Evolutionary conservation across 2,329 filamentous ascomycete genomes (phyloP), one percentile per base, ranked within the genome.

Genomic region (Epichloe brachyelytri): DNA sequence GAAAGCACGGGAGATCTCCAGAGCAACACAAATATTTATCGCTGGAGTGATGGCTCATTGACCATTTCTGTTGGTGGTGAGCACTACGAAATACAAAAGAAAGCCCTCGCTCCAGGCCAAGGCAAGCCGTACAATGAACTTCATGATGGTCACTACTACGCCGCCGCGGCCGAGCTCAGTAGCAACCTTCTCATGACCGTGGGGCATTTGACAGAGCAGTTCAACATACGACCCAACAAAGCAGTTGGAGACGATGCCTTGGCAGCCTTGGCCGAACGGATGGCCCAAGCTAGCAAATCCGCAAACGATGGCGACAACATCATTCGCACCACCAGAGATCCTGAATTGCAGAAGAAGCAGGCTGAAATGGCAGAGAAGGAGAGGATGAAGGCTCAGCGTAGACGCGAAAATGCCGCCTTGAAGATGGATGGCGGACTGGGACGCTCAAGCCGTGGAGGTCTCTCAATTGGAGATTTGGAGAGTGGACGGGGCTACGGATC

Each of bases 21-120:
- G 62, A 89, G 85, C 61, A 91, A 91, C 62, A 79, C 86, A 2
- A 78, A 83, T 55, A 70, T 91, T 33, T 79, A 87, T 61, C 78
- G 79, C 58, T 91, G 86, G 86, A 88, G 82, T 54, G 86, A 91
- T 61, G 86, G 86, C 30, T 88, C 83, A 4, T 71, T 87, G 15
- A 89, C 85, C 11, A 71, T 91, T 22, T 79, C 84, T n/a, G 73
- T 90, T 22, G 86, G 85, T 14, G 81, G 80, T 53, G 80, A 83
- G 56, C 86, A 90, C 60, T 90, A 84, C 70, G 84, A 88, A 60
- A 76, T 90, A 44, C 76, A 81, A 55, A 81, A 78, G 59, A 88
- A 87, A 66, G 68, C 74, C 22, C 77, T 89, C 46, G 85, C 84
- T 2, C 83, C 85, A 2, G 70, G 75, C 2, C 69, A 68, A 12